Percentiles rank a stretch among this genome's conserved stretches.
These are phyloP conservation scores for Lactifluus rugatus DNA, from an alignment of 768 basidiomycete species.

Conservation along the genomic window DNA sequence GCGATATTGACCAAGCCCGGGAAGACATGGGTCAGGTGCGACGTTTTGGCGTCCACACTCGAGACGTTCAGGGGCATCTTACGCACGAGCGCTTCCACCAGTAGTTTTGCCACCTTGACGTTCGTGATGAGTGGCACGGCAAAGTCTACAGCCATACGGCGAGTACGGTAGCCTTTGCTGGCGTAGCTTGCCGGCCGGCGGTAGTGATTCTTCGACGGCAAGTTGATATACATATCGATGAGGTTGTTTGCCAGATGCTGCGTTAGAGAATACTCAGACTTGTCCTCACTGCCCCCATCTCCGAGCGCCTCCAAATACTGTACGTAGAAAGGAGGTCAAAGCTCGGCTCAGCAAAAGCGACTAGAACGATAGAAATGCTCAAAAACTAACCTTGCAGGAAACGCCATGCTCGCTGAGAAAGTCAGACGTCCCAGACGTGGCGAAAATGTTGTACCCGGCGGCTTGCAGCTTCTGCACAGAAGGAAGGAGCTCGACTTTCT, in stretches of 20 bases:
- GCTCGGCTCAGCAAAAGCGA: neutral
- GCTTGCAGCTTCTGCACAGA: constrained; percentile 91
- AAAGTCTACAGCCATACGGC: constrained; percentile 98
- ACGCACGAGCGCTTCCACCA: constrained; percentile 86
- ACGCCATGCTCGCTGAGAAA: constrained; percentile 96
- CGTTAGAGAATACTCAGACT: constrained; percentile 94
- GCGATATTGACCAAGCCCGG: constrained; percentile 87
- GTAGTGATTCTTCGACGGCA: constrained; percentile 96
- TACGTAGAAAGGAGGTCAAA: neutral
- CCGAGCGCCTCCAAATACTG: constrained; percentile 86
- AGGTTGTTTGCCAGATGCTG: constrained; percentile 95
- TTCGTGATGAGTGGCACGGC: constrained; percentile 96
- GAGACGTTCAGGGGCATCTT: constrained; percentile 88
- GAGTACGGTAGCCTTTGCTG: constrained; percentile 92
- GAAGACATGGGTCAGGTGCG: constrained; percentile 81
- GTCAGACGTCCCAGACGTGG: constrained; percentile 94
- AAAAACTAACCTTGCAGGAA: constrained; percentile 84
- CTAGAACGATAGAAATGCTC: neutral
- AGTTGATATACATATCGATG: constrained; percentile 99
- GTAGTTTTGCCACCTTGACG: constrained; percentile 95
- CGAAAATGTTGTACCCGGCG: constrained; percentile 93
- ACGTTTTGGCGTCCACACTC: constrained; percentile 86
- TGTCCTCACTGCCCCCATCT: constrained; percentile 70
- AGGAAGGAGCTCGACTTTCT: constrained; percentile 93
- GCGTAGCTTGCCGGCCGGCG: constrained; percentile 95